These are phyloP conservation scores for Cymbopogon citratus DNA, from an alignment of 176 grass and related monocot species.

Conservation along the genomic window DNA sequence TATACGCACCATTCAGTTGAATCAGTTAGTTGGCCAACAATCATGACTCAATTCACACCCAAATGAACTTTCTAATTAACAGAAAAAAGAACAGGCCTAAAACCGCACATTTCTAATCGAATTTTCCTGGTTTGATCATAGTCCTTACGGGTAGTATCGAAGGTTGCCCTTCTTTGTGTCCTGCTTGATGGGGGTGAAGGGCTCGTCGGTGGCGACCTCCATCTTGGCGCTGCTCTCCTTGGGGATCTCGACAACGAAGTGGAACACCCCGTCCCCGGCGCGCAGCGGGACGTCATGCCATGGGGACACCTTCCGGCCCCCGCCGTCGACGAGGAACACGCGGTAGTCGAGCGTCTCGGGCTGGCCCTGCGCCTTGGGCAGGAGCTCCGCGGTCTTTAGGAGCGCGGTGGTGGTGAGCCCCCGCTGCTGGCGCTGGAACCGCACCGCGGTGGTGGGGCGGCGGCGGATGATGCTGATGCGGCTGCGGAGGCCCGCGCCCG, in stretches of 20 bases:
- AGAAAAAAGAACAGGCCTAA: neutral
- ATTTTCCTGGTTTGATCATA: neutral
- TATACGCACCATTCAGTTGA: neutral
- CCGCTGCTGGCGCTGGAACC: conserved; percentile 34
- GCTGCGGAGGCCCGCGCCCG: conserved; percentile 20
- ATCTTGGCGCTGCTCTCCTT: conserved; percentile 98
- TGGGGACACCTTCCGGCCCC: conserved; percentile 68
- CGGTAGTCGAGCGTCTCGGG: conserved; percentile 89
- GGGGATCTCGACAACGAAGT: conserved; percentile 95
- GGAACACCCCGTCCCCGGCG: conserved; percentile 76
- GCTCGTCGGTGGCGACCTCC: conserved; percentile 96
- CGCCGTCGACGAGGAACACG: conserved; percentile 78
- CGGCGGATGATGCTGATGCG: neutral
- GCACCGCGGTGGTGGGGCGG: conserved; percentile 38
- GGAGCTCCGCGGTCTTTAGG: conserved; percentile 44
- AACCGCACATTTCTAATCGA: neutral
- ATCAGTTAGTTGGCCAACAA: neutral
- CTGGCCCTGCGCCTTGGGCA: conserved; percentile 56
- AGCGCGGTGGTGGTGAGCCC: conserved; percentile 42
- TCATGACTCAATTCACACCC: neutral
- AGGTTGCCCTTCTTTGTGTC: conserved; percentile 99
- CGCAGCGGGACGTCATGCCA: conserved; percentile 95
- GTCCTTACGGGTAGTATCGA: conserved; percentile 94
- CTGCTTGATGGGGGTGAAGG: conserved; percentile 95
- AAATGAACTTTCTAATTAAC: neutral